phyloP scores from a whole-genome alignment of 129 eudicot species.

The Daucus carota region DNA sequence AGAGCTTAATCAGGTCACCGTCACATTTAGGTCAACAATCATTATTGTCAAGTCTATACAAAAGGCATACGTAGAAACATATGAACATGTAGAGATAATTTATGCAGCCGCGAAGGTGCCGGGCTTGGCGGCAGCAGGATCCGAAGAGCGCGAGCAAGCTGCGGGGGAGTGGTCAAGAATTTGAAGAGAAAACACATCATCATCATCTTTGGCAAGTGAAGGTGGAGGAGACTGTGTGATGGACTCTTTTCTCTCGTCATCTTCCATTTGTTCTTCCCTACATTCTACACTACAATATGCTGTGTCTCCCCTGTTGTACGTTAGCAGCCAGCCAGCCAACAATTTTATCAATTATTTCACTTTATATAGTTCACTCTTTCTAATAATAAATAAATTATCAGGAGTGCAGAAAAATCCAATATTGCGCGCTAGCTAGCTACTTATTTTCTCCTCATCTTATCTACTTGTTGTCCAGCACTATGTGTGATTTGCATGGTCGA shows the following conservation, averaged over 20 bases:
- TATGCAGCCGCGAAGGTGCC: conserved; percentile 1
- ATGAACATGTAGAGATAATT: background rate
- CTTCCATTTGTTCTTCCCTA: conserved; percentile 12
- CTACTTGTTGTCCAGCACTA: background rate
- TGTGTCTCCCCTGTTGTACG: conserved; percentile 11
- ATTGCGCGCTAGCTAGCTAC: background rate
- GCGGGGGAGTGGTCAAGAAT: background rate
- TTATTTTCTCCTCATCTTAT: background rate
- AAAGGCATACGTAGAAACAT: background rate
- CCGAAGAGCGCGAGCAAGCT: background rate
- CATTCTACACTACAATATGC: conserved; percentile 16
- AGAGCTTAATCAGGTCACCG: too few relatives aligned
- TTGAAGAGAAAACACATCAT: background rate
- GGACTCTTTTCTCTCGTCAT: conserved; percentile 7
- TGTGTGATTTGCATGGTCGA: background rate
- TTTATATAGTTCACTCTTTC: background rate
- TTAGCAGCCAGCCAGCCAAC: background rate
- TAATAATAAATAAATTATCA: background rate
- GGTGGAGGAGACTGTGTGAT: background rate
- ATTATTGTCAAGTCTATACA: background rate
- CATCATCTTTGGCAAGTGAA: background rate
- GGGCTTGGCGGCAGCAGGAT: background rate
- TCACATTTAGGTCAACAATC: background rate
- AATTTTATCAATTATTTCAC: background rate
- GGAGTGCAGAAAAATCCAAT: background rate